Base-by-base conservation (phyloP, 75 land plant genomes). In the Isoetes taiwanensis region DNA sequence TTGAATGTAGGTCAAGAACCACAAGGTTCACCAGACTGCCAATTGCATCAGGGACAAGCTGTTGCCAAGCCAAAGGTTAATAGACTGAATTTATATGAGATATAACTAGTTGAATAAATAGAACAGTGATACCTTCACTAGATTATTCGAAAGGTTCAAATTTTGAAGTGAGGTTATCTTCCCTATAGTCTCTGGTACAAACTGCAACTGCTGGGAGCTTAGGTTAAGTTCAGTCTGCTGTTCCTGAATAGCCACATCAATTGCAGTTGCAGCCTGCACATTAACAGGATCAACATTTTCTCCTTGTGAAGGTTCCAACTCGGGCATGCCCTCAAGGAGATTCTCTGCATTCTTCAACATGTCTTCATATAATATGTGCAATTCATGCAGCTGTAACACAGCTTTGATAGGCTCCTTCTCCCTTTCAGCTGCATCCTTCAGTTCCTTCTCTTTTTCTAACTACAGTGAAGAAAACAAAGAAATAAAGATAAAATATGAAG, bases 1-100 rank as follows among this genome's bases (percentile, higher is more conserved):
- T 86, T 24, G 72, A 63, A 37, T 75, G 62, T 1, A 86, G 55
- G 61, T 72, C 53, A 3, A 86, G 80, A 60, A 57, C 79, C 66
- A 80, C 78, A 21, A 91, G 64, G 28, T 62, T 75, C 25, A 64
- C 75, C 26, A 91, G 60, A 28, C 87, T 80, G 46, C 77, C 78
- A 34, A 91, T 70, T 28, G 93, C 71, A 59, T 91, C 97, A 19
- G 97, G 84, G 25, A 91, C 54, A 5, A 35, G 57, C 97, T 91
- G 79, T 70, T 37, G 3, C 19, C 9, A 37, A 9, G 39, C 14
- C 39, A 14, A 14, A 37, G 12, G 14, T n/a, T n/a, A n/a, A n/a
- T n/a, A n/a, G n/a, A n/a, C n/a, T n/a, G n/a, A n/a, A n/a, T n/a
- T n/a, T n/a, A n/a, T n/a, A n/a, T n/a, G n/a, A n/a, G n/a, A n/a